Base-by-base conservation (phyloP, 2,329 filamentous ascomycete genomes). In the Aspergillus nomiae region DNA sequence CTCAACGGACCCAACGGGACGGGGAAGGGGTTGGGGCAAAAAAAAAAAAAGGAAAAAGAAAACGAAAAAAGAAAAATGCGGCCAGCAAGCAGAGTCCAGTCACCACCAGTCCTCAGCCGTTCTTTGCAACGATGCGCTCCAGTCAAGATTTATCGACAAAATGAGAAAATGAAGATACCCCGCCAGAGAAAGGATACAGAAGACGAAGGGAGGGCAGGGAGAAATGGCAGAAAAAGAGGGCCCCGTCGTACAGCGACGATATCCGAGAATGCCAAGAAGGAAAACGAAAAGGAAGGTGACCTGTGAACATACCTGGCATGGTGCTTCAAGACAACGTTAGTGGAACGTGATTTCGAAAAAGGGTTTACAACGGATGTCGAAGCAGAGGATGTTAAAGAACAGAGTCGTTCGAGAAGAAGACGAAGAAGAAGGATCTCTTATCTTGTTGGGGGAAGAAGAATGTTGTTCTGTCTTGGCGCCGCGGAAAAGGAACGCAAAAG, bases 221-320 rank as follows among this genome's bases (percentile, higher is more conserved):
- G 55, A 46, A 56, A 30, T 26, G 61, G 54, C 19, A 24, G 36
- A 56, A 56, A 46, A 48, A 32, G 46, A 32, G 55, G 30, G 26
- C 32, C 45, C 38, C 54, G 45, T 54, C 58, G 30, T 36, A 46
- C 48, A 55, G 51, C 57, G 28, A 60, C 24, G 54, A 51, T 56
- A 53, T 63, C 53, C 61, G 48, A 43, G 26, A 51, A 61, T 34
- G 62, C 62, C 62, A 63, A 63, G 58, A 61, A 63, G 38, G 21
- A 51, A 55, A 38, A 36, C 30, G n/a, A 36, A 55, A 55, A 38
- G n/a, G 34, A 26, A 55, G 4, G 24, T 55, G 36, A 50, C 21
- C 34, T 28, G 41, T n/a, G 43, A 16, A 61, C 59, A 19, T 51
- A 61, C 59, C 59, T 60, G 50, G 24, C 55, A 57, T 57, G 34